Evolutionary conservation across 202 grass and related monocot genomes (phyloP).

Genomic region (Cymbopogon flexuosus): DNA sequence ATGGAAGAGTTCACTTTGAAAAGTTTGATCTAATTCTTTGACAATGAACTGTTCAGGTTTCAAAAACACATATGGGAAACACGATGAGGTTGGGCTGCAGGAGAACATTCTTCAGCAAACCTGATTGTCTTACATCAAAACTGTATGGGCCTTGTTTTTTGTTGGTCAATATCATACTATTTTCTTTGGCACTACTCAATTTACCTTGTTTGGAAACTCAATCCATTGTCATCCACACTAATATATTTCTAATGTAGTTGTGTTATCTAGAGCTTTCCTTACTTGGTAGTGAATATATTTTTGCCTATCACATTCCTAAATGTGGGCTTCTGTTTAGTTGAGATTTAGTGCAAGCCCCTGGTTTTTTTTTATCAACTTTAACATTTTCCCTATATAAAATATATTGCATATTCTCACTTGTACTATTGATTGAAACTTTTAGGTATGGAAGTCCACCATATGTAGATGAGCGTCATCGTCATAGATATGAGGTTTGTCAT

Average conservation of each 20-base stretch:
- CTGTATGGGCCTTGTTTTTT: conserved; percentile 44
- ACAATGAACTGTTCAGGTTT: conserved; percentile 51
- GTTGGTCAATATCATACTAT: conserved; percentile 18
- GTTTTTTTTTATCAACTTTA: not conserved
- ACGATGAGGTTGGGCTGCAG: conserved; percentile 88
- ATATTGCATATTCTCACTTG: conserved; percentile 28
- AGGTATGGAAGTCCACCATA: conserved; percentile 65
- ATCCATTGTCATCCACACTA: not conserved
- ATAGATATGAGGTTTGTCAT: conserved; percentile 83
- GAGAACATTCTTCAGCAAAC: conserved; percentile 63
- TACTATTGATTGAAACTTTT: conserved; percentile 20
- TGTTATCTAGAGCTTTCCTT: conserved; percentile 18
- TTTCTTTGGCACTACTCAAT: not conserved
- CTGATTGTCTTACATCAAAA: conserved; percentile 73
- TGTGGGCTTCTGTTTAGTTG: not conserved
- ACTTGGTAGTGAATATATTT: not conserved
- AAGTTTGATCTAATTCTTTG: conserved; percentile 3
- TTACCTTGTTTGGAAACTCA: conserved; percentile 11
- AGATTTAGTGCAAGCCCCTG: not conserved
- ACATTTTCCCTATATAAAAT: not conserved
- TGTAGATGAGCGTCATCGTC: conserved; percentile 94
- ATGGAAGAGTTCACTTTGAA: not conserved
- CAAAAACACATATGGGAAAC: conserved; percentile 95
- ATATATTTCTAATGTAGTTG: not conserved
- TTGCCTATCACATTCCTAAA: not conserved